Conservation (phyloP, 805 yeast species). For the Candida dajiaensis region DNA sequence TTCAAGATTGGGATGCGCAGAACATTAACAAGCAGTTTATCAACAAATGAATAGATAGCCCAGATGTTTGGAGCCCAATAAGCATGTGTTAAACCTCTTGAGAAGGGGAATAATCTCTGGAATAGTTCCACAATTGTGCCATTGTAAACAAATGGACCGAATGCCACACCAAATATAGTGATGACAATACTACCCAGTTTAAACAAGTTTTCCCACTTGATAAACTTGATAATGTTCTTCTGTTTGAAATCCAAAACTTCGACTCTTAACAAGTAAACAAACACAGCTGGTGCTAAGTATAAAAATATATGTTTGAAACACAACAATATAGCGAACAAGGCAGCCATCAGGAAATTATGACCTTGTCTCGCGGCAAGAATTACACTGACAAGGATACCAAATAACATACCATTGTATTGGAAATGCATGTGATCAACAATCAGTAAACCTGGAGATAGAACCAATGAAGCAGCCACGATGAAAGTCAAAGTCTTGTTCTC, state of each 20-base stretch:
- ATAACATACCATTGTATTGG: conserved; percentile 93
- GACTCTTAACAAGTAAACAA: conserved; percentile 66
- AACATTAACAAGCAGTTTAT: conserved; percentile 55
- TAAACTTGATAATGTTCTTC: conserved; percentile 27
- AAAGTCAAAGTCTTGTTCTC: conserved; percentile 39
- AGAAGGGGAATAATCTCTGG: conserved; percentile 80
- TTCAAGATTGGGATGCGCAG: conserved; percentile 34
- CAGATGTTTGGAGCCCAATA: conserved; percentile 99
- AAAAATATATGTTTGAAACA: conserved; percentile 94
- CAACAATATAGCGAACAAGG: conserved; percentile 65
- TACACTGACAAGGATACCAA: conserved; percentile 73
- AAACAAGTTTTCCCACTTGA: conserved; percentile 51
- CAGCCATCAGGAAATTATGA: conserved; percentile 53
- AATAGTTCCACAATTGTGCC: conserved; percentile 60
- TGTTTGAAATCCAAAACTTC: conserved; percentile 49
- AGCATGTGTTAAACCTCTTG: conserved; percentile 93
- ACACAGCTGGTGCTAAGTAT: conserved; percentile 91
- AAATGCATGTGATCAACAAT: conserved; percentile 94
- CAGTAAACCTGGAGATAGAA: conserved; percentile 82
- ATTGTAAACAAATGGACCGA: conserved; percentile 65
- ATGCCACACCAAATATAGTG: conserved; percentile 57
- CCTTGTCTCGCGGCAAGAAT: conserved; percentile 63
- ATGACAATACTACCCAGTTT: conserved; percentile 62
- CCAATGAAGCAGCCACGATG: conserved; percentile 77
- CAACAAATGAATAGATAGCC: conserved; percentile 87